phyloP scores from a whole-genome alignment of 2,329 filamentous ascomycete genomes.

The Aspergillus persii region DNA sequence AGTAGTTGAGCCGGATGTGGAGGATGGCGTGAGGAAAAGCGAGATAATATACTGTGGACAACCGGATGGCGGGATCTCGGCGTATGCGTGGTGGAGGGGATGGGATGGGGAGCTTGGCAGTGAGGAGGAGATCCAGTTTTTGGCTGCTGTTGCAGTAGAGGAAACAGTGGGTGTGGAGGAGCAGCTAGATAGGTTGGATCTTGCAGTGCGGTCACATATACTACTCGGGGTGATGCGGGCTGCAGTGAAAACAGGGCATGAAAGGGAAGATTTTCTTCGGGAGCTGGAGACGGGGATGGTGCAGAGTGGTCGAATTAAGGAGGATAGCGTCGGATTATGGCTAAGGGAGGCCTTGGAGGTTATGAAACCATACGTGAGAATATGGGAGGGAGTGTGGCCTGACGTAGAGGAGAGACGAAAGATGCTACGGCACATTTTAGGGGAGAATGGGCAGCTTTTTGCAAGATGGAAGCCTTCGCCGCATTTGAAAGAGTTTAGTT shows the following conservation, averaged over 20 bases:
- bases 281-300: conserved; percentile 19
- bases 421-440: conserved; percentile 20
- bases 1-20: conserved; percentile 13
- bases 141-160: conserved; percentile 21
- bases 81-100: conserved; percentile 18
- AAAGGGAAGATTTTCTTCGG: conserved; percentile 16
- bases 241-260: conserved; percentile 12
- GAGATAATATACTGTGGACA: conserved; percentile 19
- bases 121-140: conserved; percentile 21
- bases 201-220: conserved; percentile 19
- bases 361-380: conserved; percentile 18
- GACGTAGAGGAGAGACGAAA: conserved; percentile 16
- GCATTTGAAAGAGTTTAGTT: conserved; percentile 18
- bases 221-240: conserved; percentile 20
- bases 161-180: conserved; percentile 16
- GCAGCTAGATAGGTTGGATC: conserved; percentile 16
- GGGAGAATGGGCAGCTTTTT: conserved; percentile 26
- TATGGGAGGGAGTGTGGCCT: conserved; percentile 20
- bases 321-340: conserved; percentile 18
- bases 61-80: conserved; percentile 21
- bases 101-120: conserved; percentile 21
- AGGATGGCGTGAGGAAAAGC: conserved; percentile 12
- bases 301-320: conserved; percentile 10
- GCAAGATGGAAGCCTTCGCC: conserved; percentile 19
- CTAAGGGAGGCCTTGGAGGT: conserved; percentile 15